phyloP scores from a whole-genome alignment of 208 protist species.

The Acanthamoeba triangularis region DNA sequence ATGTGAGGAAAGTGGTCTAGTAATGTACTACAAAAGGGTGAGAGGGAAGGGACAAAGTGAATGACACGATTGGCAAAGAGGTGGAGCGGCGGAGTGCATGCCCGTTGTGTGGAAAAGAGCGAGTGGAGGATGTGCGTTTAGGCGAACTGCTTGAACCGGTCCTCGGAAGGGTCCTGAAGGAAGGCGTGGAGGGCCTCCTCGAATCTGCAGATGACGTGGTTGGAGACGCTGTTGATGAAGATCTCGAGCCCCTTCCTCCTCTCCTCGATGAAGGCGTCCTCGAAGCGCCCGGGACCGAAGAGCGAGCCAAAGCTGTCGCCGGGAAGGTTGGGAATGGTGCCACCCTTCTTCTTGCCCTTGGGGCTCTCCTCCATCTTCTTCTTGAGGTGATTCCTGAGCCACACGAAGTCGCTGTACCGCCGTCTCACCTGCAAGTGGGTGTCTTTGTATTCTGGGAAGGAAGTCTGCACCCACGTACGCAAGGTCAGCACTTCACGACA shows the following conservation, averaged over 20 bases:
- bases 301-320: slow-evolving; percentile 84
- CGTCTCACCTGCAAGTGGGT: slow-evolving; percentile 84
- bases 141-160: slow-evolving; percentile 44
- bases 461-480: slow-evolving; percentile 64
- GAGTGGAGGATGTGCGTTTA: too few relatives aligned
- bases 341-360: slow-evolving; percentile 77
- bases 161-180: slow-evolving; percentile 78
- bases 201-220: slow-evolving; percentile 84
- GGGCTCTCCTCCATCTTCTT: slow-evolving; percentile 85
- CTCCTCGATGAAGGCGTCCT: slow-evolving; percentile 84
- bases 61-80: too few relatives aligned
- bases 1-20: too few relatives aligned
- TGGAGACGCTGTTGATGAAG: slow-evolving; percentile 85
- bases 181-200: slow-evolving; percentile 79
- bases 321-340: slow-evolving; percentile 83
- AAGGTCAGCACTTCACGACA: not conserved
- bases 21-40: too few relatives aligned
- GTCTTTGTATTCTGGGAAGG: slow-evolving; percentile 84
- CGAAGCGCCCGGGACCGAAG: slow-evolving; percentile 80
- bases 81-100: too few relatives aligned
- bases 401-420: slow-evolving; percentile 87
- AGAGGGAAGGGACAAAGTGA: too few relatives aligned
- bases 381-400: slow-evolving; percentile 82
- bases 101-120: too few relatives aligned
- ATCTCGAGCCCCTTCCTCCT: slow-evolving; percentile 82